phyloP scores from a whole-genome alignment of 2,329 filamentous ascomycete species.

The Dactylonectria estremocensis region DNA sequence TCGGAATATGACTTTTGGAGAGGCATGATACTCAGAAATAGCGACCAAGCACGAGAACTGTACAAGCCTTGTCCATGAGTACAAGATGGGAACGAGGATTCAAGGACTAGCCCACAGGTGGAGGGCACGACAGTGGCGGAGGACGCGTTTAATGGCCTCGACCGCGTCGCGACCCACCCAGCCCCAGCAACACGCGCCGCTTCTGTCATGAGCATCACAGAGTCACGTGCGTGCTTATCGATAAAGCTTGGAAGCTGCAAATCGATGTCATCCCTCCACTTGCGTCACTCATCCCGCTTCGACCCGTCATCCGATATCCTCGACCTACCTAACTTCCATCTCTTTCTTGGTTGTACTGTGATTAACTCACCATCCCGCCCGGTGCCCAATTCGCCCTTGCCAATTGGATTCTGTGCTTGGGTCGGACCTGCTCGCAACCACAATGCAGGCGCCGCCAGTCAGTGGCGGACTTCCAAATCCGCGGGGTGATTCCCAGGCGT shows the following conservation, averaged over 20 bases:
- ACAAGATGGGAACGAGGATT: conserved; percentile 31
- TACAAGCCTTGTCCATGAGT: conserved; percentile 34
- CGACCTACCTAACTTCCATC: no score
- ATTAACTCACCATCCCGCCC: neutral
- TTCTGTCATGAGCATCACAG: conserved; percentile 25
- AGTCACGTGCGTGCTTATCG: conserved; percentile 49
- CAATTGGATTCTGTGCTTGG: conserved; percentile 18
- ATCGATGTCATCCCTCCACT: conserved; percentile 41
- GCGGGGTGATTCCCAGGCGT: conserved; percentile 43
- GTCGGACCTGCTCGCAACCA: conserved; percentile 2
- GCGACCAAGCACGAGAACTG: conserved; percentile 37
- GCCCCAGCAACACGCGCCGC: conserved; percentile 25
- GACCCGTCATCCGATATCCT: conserved; percentile 38
- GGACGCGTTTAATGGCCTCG: conserved; percentile 48
- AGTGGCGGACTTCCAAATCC: conserved; percentile 34
- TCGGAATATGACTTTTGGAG: conserved; percentile 61
- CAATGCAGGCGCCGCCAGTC: conserved; percentile 40
- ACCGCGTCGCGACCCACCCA: conserved; percentile 45
- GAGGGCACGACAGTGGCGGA: conserved; percentile 16
- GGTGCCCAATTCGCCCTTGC: neutral
- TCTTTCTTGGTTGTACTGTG: neutral
- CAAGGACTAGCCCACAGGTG: conserved; percentile 27
- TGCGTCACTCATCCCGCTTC: conserved; percentile 46
- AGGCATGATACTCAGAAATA: conserved; percentile 51
- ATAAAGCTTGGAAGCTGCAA: conserved; percentile 45